Evolutionary conservation across 1,284 basidiomycete species (phyloP).

Genomic region (Marasmius tenuissimus): DNA sequence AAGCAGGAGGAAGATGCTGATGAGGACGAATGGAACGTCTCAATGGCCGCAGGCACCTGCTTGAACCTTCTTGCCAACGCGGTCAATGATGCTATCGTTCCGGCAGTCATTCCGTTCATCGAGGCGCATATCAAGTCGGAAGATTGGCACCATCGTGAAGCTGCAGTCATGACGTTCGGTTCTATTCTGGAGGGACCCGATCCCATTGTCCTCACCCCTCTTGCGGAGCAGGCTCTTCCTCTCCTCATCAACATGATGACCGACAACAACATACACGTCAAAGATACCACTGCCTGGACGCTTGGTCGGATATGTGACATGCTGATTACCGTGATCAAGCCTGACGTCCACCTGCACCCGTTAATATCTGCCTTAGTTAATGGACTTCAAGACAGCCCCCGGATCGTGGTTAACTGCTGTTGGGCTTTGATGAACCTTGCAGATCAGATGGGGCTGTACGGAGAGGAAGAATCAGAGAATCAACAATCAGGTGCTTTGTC

Average conservation of each 20-base stretch:
- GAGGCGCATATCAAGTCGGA: conserved; percentile 91
- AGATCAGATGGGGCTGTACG: conserved; percentile 73
- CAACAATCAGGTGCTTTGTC: conserved; percentile 68
- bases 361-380: conserved; percentile 84
- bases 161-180: conserved; percentile 97
- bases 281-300: conserved; percentile 98
- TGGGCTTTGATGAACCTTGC: conserved; percentile 97
- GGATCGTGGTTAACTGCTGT: conserved; percentile 93
- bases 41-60: conserved; percentile 97
- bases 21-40: conserved; percentile 98
- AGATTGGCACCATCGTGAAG: conserved; percentile 96
- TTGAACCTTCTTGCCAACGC: conserved; percentile 87
- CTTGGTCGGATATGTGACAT: conserved; percentile 94
- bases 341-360: conserved; percentile 85
- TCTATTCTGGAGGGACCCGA: conserved; percentile 97
- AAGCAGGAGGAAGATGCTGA: conserved; percentile 97
- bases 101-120: conserved; percentile 95
- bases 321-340: conserved; percentile 85
- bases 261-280: conserved; percentile 85
- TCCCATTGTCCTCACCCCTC: conserved; percentile 80
- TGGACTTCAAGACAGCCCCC: conserved; percentile 80
- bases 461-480: conserved; percentile 51
- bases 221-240: conserved; percentile 93
- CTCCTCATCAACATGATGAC: conserved; percentile 96
- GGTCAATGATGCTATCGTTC: conserved; percentile 90